phyloP scores from a whole-genome alignment of 2,329 filamentous ascomycete genomes.

The Berkeleyomyces basicola region DNA sequence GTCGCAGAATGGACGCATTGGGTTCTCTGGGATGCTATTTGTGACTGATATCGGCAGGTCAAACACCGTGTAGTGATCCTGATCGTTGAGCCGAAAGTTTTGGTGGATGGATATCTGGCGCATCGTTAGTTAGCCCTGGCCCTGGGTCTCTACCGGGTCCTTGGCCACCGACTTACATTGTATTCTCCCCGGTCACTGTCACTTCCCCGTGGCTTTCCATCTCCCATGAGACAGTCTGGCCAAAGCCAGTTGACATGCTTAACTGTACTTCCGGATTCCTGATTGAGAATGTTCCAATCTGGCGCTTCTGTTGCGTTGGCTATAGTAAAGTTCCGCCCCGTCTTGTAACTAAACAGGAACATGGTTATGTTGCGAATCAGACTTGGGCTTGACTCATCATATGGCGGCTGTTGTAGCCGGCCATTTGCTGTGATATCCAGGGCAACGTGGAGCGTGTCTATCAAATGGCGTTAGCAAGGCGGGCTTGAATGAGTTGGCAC shows the following conservation, averaged over 20 bases:
- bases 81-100: slow-evolving; percentile 47
- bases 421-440: slow-evolving; percentile 52
- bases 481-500: slow-evolving; percentile 10
- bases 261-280: slow-evolving; percentile 50
- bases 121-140: neutral
- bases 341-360: slow-evolving; percentile 48
- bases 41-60: slow-evolving; percentile 53
- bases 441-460: slow-evolving; percentile 43
- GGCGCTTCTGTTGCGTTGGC: slow-evolving; percentile 44
- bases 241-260: slow-evolving; percentile 60
- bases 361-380: slow-evolving; percentile 48
- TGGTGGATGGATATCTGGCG: slow-evolving; percentile 51
- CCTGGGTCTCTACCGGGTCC: neutral
- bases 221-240: slow-evolving; percentile 50
- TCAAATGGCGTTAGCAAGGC: slow-evolving; percentile 11
- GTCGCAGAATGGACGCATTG: slow-evolving; percentile 32
- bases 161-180: slow-evolving; percentile 30
- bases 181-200: slow-evolving; percentile 43
- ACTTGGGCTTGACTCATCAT: slow-evolving; percentile 35
- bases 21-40: slow-evolving; percentile 36
- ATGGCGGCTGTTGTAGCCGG: slow-evolving; percentile 33
- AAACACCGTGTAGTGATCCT: slow-evolving; percentile 52
- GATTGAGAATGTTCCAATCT: slow-evolving; percentile 43
- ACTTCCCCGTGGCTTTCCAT: slow-evolving; percentile 30
- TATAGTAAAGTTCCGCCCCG: slow-evolving; percentile 50